Base-by-base conservation (phyloP, 2,329 filamentous ascomycete genomes). In the Tolypocladium pustulatum region DNA sequence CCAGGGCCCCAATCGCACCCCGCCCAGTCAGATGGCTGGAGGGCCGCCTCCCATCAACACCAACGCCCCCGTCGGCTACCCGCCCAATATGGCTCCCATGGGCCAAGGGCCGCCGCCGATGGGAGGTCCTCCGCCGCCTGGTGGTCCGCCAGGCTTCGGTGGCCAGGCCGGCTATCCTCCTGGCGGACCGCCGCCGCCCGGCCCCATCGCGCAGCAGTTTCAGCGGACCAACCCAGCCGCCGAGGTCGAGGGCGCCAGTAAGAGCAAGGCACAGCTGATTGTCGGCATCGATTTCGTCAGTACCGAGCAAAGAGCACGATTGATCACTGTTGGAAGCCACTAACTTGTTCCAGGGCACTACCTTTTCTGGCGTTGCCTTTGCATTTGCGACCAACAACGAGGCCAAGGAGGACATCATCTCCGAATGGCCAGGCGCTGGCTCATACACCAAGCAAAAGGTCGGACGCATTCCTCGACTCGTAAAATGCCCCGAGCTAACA, bases 401-500 rank as follows among this genome's bases (percentile, higher is more conserved):
- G 75, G 91, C 92, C 61, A 95, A 96, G 73, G 94, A 97, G 75
- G 93, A 97, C 73, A 97, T 97, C 68, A 99, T 99, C 68, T 95
- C 93, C 63, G 94, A 99, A 77, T 99, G 94, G 94, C 94, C 94
- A 32, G 94, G 94, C 66, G 92, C 94, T 40, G 94, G 94, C 65
- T 97, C 94, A 59, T 93, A 96, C 73, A 96, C 94, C 56, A 97
- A 97, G 78, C 94, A 99, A 77, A 99, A 99, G 88, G 93, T 96
- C 4, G 36, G 59, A 25, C 13, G 34, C 40, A 53, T 13, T 7
- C 20, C 49, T 17, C 49, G 49, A n/a, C n/a, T 32, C 17, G 5
- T 30, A 20, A 63, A 58, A 4, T 17, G 13, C 20, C 25, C n/a
- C 37, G 17, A 20, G 32, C 43, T 49, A 40, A 25, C 56, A 8